A percentile compares a stretch with the other conserved stretches of the same genome.
These are phyloP conservation scores for Leccinum variicolor DNA, from an alignment of 768 basidiomycete genomes.

Conservation along the genomic window DNA sequence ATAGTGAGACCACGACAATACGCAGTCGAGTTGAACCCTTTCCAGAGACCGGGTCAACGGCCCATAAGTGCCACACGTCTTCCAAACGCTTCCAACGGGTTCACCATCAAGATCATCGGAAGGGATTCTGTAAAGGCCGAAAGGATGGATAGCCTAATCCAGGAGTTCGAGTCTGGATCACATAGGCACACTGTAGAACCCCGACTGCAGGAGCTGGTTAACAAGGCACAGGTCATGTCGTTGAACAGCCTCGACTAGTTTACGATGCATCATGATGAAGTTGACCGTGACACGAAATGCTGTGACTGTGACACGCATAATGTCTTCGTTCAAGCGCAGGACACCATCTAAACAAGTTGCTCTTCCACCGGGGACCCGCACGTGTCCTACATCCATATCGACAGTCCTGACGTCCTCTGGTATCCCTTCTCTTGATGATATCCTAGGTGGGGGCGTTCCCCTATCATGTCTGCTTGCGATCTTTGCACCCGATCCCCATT, in stretches of 20 bases:
- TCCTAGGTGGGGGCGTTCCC: conserved; percentile 89
- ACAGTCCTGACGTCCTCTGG: conserved; percentile 77
- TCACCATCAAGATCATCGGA: conserved; percentile 28
- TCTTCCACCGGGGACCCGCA: conserved; percentile 50
- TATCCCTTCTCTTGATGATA: conserved; percentile 90
- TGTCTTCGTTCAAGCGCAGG: conserved; percentile 84
- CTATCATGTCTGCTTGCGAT: conserved; percentile 71
- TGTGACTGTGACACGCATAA: conserved; percentile 25
- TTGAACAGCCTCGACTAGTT: conserved; percentile 29
- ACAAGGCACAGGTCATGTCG: conserved; percentile 15
- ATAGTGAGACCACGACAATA: conserved; percentile 27
- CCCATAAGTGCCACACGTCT: conserved; percentile 23
- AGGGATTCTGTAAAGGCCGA: conserved; percentile 6
- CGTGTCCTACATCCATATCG: conserved; percentile 53
- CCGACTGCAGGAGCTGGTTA: conserved; percentile 12
- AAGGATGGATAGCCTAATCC: neutral
- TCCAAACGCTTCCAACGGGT: conserved; percentile 32
- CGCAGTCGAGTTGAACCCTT: conserved; percentile 31
- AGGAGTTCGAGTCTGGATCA: neutral
- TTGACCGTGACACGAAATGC: neutral
- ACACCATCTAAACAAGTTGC: conserved; percentile 41
- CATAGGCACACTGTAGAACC: neutral
- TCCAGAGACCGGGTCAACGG: conserved; percentile 33
- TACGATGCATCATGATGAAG: neutral
- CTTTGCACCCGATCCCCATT: conserved; percentile 82